These are phyloP conservation scores for Endogone sp. DNA, from an alignment of 192 early-diverging fungal species.

Conservation along the genomic window DNA sequence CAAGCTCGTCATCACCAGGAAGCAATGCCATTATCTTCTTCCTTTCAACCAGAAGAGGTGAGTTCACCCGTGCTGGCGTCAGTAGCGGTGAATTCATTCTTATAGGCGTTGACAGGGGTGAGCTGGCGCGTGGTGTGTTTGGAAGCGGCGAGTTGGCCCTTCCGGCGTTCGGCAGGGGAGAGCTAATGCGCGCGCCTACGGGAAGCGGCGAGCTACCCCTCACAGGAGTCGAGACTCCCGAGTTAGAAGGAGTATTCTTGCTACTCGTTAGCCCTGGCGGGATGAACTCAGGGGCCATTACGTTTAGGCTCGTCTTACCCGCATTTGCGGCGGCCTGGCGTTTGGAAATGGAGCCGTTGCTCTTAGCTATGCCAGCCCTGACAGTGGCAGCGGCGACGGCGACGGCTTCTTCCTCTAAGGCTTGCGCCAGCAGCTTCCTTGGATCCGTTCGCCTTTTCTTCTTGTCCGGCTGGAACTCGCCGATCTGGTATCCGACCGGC, in stretches of 20 bases:
- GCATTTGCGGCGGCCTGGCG: not conserved
- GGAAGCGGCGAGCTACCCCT: no score
- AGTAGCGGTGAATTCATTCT: not conserved
- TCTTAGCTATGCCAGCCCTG: not conserved
- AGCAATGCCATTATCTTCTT: not conserved
- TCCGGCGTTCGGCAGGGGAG: no score
- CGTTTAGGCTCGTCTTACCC: not conserved
- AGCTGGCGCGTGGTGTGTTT: no score
- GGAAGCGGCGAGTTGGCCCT: no score
- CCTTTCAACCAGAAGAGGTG: not conserved
- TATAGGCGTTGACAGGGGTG: no score
- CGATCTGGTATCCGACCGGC: not conserved
- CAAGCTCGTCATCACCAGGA: not conserved
- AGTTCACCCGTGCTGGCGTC: not conserved
- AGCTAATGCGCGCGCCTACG: no score
- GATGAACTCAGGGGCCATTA: not conserved
- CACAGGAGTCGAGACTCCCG: no score
- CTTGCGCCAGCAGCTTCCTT: not conserved
- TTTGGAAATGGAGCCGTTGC: not conserved
- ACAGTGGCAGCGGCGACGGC: no score
- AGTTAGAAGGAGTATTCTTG: no score
- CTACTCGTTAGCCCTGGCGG: not conserved
- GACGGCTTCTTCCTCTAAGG: not conserved
- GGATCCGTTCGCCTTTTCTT: not conserved
- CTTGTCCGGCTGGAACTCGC: not conserved